Evolutionary conservation across 768 basidiomycete genomes (phyloP).

Genomic region (Boletales sp.): DNA sequence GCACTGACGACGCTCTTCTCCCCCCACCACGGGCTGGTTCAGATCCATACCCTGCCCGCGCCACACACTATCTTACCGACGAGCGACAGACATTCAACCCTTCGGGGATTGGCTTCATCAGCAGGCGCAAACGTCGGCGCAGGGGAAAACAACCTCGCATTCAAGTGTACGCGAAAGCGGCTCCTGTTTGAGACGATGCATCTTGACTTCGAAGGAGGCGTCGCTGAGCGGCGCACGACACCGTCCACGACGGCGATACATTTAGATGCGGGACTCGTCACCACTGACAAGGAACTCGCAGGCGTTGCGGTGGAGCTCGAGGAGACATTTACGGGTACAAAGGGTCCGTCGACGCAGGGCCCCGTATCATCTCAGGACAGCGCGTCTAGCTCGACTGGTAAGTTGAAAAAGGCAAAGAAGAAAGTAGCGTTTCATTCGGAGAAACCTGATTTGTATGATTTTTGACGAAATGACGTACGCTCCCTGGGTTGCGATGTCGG

Average conservation of each 20-base stretch:
- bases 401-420: conserved; percentile 45
- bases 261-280: conserved; percentile 13
- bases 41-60: conserved; percentile 72
- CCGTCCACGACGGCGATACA: conserved; percentile 34
- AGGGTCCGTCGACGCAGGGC: neutral
- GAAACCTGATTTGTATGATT: conserved; percentile 47
- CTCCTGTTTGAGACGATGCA: conserved; percentile 91
- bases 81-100: conserved; percentile 73
- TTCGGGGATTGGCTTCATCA: conserved; percentile 37
- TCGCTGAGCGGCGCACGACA: conserved; percentile 50
- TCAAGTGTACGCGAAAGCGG: conserved; percentile 86
- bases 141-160: conserved; percentile 96
- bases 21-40: conserved; percentile 83
- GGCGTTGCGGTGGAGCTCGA: conserved; percentile 47
- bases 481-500: too few species aligned
- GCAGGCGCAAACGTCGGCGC: conserved; percentile 52
- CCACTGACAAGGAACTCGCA: neutral
- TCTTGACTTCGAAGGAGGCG: conserved; percentile 42
- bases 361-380: too few species aligned
- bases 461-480: too few species aligned
- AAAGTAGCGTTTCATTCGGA: conserved; percentile 68
- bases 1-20: conserved; percentile 64
- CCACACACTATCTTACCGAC: conserved; percentile 71
- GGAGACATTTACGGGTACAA: conserved; percentile 7
- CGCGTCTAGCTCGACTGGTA: conserved; percentile 3